These are phyloP conservation scores for Acer negundo DNA, from an alignment of 345 rosid genomes.

Conservation along the genomic window DNA sequence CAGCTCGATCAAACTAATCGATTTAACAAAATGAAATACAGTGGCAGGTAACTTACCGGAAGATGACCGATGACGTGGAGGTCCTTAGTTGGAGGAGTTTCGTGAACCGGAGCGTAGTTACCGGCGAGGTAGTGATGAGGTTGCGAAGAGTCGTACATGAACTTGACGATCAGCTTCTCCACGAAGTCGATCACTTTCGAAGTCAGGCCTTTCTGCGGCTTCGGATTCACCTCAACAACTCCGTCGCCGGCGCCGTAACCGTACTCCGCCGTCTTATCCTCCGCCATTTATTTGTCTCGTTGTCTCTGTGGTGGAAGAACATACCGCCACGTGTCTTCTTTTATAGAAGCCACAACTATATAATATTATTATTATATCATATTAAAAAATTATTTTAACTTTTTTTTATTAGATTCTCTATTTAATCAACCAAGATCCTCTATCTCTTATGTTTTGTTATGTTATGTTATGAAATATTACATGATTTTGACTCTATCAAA, in stretches of 20 bases:
- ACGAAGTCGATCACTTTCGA: slow-evolving; percentile 64
- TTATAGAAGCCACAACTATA: too few relatives aligned
- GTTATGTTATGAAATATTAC: too few relatives aligned
- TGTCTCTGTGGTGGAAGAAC: not conserved
- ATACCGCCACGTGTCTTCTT: too few relatives aligned
- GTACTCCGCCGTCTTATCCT: slow-evolving; percentile 13
- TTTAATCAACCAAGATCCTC: too few relatives aligned
- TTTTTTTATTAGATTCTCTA: too few relatives aligned
- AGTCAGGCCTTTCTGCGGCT: slow-evolving; percentile 65
- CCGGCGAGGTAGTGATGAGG: slow-evolving; percentile 91
- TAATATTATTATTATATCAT: too few relatives aligned
- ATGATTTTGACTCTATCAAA: too few relatives aligned
- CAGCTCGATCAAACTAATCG: not conserved
- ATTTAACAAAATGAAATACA: too few relatives aligned
- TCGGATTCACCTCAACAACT: slow-evolving; percentile 56
- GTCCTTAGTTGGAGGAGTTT: slow-evolving; percentile 72
- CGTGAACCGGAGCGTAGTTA: slow-evolving; percentile 78
- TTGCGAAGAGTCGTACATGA: slow-evolving; percentile 67
- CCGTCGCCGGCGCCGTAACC: not conserved
- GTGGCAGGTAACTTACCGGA: slow-evolving; percentile 47
- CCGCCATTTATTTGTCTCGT: not conserved
- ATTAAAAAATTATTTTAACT: too few relatives aligned
- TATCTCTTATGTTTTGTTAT: too few relatives aligned
- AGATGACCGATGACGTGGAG: slow-evolving; percentile 78
- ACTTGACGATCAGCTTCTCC: slow-evolving; percentile 75